phyloP scores from a whole-genome alignment of 73 alveolate genomes.

The Paramecium biaurelia region DNA sequence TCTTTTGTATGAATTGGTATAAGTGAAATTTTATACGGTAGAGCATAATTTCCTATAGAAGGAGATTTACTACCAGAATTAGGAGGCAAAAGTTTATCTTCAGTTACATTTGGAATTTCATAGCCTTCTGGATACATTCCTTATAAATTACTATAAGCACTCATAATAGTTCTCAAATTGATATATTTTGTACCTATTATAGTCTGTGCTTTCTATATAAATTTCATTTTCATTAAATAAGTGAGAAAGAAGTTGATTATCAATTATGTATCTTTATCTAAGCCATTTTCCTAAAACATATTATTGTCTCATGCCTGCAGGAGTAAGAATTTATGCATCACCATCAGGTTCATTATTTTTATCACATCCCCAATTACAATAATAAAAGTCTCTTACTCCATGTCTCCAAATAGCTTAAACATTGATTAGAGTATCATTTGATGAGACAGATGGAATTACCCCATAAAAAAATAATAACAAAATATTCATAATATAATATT shows the following conservation, averaged over 20 bases:
- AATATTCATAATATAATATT: neutral
- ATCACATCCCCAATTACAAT: conserved; percentile 47
- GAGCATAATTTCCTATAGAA: conserved; percentile 32
- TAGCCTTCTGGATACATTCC: conserved; percentile 83
- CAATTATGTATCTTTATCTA: conserved; percentile 75
- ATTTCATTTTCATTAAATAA: conserved; percentile 82
- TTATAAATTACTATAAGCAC: conserved; percentile 85
- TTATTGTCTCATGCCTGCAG: conserved; percentile 84
- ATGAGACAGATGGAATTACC: neutral
- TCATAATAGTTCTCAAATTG: conserved; percentile 81
- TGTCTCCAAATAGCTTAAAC: conserved; percentile 48
- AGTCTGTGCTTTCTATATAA: conserved; percentile 76
- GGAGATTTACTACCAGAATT: neutral
- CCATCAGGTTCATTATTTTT: conserved; percentile 60
- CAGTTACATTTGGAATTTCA: conserved; percentile 28
- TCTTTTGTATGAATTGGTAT: conserved; percentile 52
- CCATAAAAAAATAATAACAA: neutral
- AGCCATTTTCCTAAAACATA: conserved; percentile 78
- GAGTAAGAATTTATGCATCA: conserved; percentile 73
- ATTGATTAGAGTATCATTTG: neutral
- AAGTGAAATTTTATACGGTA: neutral
- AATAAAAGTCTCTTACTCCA: conserved; percentile 51
- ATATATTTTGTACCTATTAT: conserved; percentile 45
- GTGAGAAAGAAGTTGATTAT: conserved; percentile 66
- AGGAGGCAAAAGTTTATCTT: conserved; percentile 14